Evolutionary conservation across 2,329 filamentous ascomycete species (phyloP), one percentile per base, ranked within the genome.

Genomic region (Aspergillus japonicus): DNA sequence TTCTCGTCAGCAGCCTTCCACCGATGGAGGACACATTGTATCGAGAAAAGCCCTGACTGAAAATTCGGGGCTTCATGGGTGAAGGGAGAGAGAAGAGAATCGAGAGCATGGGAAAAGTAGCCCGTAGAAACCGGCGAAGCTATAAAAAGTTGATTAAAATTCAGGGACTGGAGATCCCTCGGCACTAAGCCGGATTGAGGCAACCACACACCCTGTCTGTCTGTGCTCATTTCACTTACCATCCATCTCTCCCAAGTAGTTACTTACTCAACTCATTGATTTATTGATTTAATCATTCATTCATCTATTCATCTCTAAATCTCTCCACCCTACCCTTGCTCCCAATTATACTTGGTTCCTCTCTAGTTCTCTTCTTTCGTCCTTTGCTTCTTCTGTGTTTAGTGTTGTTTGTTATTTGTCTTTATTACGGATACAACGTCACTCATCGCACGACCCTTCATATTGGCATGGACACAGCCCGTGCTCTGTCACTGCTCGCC

Each of bases 31-130:
- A 54, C 42, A 59, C 50, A 51, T 62, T 62, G 64, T 66, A 68
- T 56, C 60, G 57, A 47, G 42, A 56, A 47, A 59, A 63, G 56
- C 60, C 58, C 54, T 50, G 56, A 44, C 44, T 29, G 11, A 49
- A 52, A 19, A 62, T 55, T 64, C 57, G 58, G 57, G 63, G 61
- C 58, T 63, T 68, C 68, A 70, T 70, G 58, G 50, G 60, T 44
- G 44, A 31, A 49, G 26, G 16, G 29, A 19, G 29, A 14, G 49
- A 16, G 8, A 19, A 39, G 33, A 23, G 19, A 51, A 5, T n/a
- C 14, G 49, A 12, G 11, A 24, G 49, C 19, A 24, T 29, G 7
- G 2, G 42, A 11, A 48, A 56, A 47, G 44, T 50, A 35, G 54
- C 23, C 50, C 14, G 31, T 11, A 48, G 33, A 39, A 21, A 21